Evolutionary conservation across 2,329 filamentous ascomycete species (phyloP).

Genomic region (Ophiosphaerella korrae): DNA sequence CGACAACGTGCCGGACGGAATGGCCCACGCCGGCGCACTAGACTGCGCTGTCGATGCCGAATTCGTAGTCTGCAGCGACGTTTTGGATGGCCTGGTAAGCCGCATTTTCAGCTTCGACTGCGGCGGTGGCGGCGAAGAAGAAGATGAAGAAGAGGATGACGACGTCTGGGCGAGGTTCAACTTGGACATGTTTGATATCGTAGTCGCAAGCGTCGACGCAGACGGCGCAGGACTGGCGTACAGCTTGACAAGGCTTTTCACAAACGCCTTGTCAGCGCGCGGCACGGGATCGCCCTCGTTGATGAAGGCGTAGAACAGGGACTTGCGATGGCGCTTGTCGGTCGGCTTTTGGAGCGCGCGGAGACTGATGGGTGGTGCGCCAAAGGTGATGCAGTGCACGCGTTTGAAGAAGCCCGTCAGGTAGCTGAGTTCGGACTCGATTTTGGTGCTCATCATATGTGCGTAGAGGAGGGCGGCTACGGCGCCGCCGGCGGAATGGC

Average conservation of each 20-base stretch:
- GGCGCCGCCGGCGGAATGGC: slow-evolving; percentile 84
- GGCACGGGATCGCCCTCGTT: slow-evolving; percentile 87
- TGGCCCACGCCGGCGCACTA: slow-evolving; percentile 61
- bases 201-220: slow-evolving; percentile 13
- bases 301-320: slow-evolving; percentile 77
- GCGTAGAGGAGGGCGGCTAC: slow-evolving; percentile 79
- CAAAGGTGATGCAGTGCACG: slow-evolving; percentile 84
- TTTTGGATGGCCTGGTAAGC: slow-evolving; percentile 27
- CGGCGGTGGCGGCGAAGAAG: no score
- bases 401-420: slow-evolving; percentile 75
- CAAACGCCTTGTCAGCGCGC: slow-evolving; percentile 76
- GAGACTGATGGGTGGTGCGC: slow-evolving; percentile 77
- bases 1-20: slow-evolving; percentile 70
- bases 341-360: slow-evolving; percentile 68
- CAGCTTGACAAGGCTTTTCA: slow-evolving; percentile 73
- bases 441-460: slow-evolving; percentile 73
- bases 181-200: slow-evolving; percentile 30
- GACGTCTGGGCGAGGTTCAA: slow-evolving; percentile 24
- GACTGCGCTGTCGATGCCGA: slow-evolving; percentile 37
- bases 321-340: slow-evolving; percentile 59
- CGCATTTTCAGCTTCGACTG: slow-evolving; percentile 20
- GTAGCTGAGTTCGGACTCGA: slow-evolving; percentile 70
- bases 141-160: no score
- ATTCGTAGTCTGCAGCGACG: slow-evolving; percentile 27
- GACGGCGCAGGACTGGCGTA: slow-evolving; percentile 66